Percentiles rank a stretch among this genome's conserved stretches.
These are phyloP conservation scores for Tuctoria greenei DNA, from an alignment of 176 grass and related monocot species.

Conservation along the genomic window DNA sequence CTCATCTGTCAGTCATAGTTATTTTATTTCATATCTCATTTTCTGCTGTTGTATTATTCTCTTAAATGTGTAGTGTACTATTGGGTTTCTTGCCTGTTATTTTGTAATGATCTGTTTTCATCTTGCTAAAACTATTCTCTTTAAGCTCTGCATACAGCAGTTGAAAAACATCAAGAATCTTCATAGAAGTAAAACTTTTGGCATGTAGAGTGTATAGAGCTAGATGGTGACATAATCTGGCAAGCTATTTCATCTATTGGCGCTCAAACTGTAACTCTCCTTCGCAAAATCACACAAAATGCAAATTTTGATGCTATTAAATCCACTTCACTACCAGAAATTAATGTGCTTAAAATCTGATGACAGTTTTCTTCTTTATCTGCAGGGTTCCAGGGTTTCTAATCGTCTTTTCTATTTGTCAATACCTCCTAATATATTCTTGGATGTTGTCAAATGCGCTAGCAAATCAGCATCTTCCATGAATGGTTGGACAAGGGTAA, in stretches of 20 bases:
- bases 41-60: constrained; percentile 14
- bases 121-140: constrained; percentile 8
- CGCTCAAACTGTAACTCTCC: not conserved
- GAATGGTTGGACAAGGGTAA: constrained; percentile 91
- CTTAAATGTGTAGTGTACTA: not conserved
- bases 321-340: not conserved
- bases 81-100: not conserved
- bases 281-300: no score
- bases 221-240: not conserved
- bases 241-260: not conserved
- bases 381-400: constrained; percentile 74
- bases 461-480: constrained; percentile 75
- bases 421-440: constrained; percentile 97
- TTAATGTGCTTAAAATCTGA: constrained; percentile 7
- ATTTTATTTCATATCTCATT: constrained; percentile 3
- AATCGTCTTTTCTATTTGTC: constrained; percentile 91
- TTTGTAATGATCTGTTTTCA: not conserved
- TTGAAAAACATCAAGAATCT: not conserved
- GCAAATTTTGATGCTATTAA: constrained; percentile 10
- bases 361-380: constrained; percentile 15
- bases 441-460: constrained; percentile 93
- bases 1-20: not conserved
- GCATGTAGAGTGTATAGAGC: not conserved
- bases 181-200: not conserved
- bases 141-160: not conserved